Conservation (phyloP, 1,139 yeast genomes). For the Debaryomyces coudertii region DNA sequence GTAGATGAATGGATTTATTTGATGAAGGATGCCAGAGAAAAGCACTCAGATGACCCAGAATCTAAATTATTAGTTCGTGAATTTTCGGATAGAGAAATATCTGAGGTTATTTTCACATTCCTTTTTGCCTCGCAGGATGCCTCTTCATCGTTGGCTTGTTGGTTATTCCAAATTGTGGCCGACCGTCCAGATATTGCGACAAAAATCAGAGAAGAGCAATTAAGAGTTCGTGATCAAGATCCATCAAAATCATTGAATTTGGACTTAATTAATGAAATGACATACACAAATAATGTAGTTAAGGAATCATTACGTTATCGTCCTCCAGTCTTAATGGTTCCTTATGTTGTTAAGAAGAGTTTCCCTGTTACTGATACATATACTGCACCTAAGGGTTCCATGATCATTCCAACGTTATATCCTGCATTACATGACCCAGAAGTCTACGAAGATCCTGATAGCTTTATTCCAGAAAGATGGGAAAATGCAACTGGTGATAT, state of each 20-base stretch:
- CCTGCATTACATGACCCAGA: constrained; percentile 98
- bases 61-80: constrained; percentile 71
- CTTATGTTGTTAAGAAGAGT: constrained; percentile 83
- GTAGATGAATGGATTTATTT: constrained; percentile 93
- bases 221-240: constrained; percentile 78
- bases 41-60: constrained; percentile 48
- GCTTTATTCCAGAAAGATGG: constrained; percentile 97
- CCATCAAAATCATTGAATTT: constrained; percentile 61
- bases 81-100: constrained; percentile 86
- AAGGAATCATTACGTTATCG: constrained; percentile 91
- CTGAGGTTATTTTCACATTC: constrained; percentile 95
- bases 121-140: constrained; percentile 98
- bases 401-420: constrained; percentile 93
- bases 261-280: constrained; percentile 82
- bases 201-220: constrained; percentile 90
- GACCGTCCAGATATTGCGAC: constrained; percentile 89
- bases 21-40: constrained; percentile 76
- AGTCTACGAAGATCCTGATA: constrained; percentile 91
- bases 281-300: constrained; percentile 85
- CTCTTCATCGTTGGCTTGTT: constrained; percentile 95
- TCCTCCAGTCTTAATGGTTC: constrained; percentile 98
- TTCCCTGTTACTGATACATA: constrained; percentile 84
- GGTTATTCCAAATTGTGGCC: constrained; percentile 95
- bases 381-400: constrained; percentile 94
- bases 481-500: constrained; percentile 46